Conservation (phyloP, 495 filamentous ascomycete species). For the Parmelia sp. region DNA sequence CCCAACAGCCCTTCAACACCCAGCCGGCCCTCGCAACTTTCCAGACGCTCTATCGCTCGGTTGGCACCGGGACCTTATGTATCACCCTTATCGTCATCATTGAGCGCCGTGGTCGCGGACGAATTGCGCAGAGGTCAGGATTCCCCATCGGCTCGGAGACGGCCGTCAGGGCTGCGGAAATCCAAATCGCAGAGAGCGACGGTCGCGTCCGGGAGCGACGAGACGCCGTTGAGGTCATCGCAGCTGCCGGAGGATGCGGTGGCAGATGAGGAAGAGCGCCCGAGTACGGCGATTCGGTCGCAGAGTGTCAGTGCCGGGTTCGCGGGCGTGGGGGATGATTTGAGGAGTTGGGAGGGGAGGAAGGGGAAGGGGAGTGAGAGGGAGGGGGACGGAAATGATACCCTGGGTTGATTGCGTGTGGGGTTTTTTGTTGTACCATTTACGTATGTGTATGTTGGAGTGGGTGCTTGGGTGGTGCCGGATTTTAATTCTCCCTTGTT, state of each 20-base stretch:
- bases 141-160: conserved; percentile 14
- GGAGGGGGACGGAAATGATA: conserved; percentile 11
- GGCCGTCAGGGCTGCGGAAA: conserved; percentile 15
- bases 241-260: conserved; percentile 6
- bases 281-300: conserved; percentile 1
- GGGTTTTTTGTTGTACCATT: no score
- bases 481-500: no score
- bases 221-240: conserved; percentile 7
- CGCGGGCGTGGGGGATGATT: conserved; percentile 16
- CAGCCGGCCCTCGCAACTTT: conserved; percentile 21
- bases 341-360: conserved; percentile 12
- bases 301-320: conserved; percentile 21
- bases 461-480: no score
- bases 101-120: conserved; percentile 58
- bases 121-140: conserved; percentile 48
- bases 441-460: no score
- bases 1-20: conserved; percentile 20
- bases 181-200: conserved; percentile 16
- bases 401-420: conserved; percentile 5
- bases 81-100: conserved; percentile 47
- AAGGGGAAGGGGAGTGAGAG: conserved; percentile 18
- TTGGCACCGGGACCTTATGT: conserved; percentile 46
- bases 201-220: neutral
- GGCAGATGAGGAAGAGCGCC: neutral
- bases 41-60: conserved; percentile 27